A percentile compares a stretch with the other conserved stretches of the same genome.
phyloP scores from a whole-genome alignment of 208 protist genomes.

The Trypanosomatidae sp. region DNA sequence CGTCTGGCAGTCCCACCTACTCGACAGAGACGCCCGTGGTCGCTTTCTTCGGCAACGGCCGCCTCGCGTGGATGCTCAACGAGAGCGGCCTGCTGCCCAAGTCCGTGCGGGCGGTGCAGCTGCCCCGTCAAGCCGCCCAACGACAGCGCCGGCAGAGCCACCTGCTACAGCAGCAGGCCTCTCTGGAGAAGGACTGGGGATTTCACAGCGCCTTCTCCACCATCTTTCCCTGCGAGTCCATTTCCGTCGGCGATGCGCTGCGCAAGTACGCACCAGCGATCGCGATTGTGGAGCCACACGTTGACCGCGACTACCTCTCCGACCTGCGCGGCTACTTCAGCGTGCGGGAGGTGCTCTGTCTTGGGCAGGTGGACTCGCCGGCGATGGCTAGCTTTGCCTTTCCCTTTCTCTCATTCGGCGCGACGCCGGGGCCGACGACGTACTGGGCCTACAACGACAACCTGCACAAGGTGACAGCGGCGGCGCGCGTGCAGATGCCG shows the following conservation, averaged over 20 bases:
- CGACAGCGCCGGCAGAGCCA: conserved; percentile 31
- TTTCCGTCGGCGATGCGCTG: conserved; percentile 60
- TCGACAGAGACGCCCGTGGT: conserved; percentile 48
- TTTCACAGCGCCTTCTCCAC: conserved; percentile 27
- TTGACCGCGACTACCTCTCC: conserved; percentile 64
- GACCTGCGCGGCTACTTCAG: conserved; percentile 70
- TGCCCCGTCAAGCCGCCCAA: conserved; percentile 32
- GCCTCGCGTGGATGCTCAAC: conserved; percentile 61
- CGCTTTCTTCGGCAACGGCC: conserved; percentile 71
- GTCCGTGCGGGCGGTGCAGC: conserved; percentile 45
- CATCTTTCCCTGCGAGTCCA: conserved; percentile 54
- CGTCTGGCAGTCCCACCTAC: conserved; percentile 15
- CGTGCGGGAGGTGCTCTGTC: conserved; percentile 63
- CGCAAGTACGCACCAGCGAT: conserved; percentile 57
- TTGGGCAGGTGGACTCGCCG: conserved; percentile 70
- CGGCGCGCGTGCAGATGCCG: conserved; percentile 61
- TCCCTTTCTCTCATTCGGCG: conserved; percentile 72
- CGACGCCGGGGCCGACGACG: conserved; percentile 60
- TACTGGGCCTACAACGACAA: conserved; percentile 81
- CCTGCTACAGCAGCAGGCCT: conserved; percentile 28
- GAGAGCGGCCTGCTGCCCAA: conserved; percentile 33
- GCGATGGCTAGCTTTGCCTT: conserved; percentile 71
- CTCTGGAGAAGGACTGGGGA: conserved; percentile 13
- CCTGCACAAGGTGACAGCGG: conserved; percentile 43
- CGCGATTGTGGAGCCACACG: conserved; percentile 73